phyloP scores from a whole-genome alignment of 352 stramenopile species.

The Paralagenidium karlingii region DNA sequence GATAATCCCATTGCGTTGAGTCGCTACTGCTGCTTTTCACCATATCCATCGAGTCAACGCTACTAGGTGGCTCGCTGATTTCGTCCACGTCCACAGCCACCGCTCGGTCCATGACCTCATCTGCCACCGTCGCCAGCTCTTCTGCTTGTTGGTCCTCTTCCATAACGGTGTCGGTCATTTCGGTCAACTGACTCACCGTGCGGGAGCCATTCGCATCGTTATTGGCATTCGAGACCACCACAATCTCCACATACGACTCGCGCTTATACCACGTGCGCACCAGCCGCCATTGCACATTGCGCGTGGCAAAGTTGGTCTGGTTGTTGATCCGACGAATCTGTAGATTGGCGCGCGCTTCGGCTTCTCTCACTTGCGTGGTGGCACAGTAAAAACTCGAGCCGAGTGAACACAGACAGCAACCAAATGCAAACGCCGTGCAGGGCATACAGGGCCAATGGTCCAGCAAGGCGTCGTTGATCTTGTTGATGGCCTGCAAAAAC shows the following conservation, averaged over 20 bases:
- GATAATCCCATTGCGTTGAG: no score
- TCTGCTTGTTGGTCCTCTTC: no score
- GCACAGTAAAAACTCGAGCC: constrained; percentile 76
- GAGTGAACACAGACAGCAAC: constrained; percentile 72
- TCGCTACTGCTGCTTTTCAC: no score
- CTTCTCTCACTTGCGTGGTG: constrained; percentile 53
- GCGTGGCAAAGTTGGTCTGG: constrained; percentile 37
- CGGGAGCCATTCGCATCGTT: no score
- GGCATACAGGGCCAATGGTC: constrained; percentile 80
- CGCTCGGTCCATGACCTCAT: no score
- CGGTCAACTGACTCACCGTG: no score
- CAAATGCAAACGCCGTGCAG: constrained; percentile 65
- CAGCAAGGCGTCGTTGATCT: constrained; percentile 70
- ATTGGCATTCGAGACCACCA: no score
- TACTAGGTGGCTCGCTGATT: no score
- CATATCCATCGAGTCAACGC: no score
- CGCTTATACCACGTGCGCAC: constrained; percentile 56
- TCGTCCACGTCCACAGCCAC: no score
- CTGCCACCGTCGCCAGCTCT: no score
- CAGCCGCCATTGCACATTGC: constrained; percentile 49
- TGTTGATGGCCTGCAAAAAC: constrained; percentile 40
- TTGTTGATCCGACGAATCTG: constrained; percentile 65
- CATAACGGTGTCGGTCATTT: no score
- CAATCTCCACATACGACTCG: constrained; percentile 60
- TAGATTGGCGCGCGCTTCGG: constrained; percentile 40